Conservation (phyloP, 352 stramenopile species). For the Phytophthora constricta region DNA sequence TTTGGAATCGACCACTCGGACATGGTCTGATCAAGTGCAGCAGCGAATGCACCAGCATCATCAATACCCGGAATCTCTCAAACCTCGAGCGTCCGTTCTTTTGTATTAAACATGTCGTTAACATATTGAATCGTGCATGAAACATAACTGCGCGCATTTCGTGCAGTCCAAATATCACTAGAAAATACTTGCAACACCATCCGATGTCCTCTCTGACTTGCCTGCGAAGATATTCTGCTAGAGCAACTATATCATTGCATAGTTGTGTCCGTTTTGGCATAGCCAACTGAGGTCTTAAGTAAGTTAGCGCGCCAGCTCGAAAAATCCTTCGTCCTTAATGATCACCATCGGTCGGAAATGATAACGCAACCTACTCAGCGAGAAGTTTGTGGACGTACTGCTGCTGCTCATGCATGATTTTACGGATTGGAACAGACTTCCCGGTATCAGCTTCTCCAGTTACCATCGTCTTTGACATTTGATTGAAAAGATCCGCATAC, state of each 20-base stretch:
- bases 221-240: constrained; percentile 5
- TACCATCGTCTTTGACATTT: too few species aligned
- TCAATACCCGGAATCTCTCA: constrained; percentile 14
- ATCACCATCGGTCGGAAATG: constrained; percentile 21
- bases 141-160: constrained; percentile 18
- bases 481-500: too few species aligned
- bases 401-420: constrained; percentile 4
- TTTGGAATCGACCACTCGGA: neutral
- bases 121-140: constrained; percentile 21
- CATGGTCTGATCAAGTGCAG: constrained; percentile 6
- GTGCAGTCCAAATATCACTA: constrained; percentile 18
- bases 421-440: neutral
- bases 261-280: constrained; percentile 12
- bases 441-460: neutral
- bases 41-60: constrained; percentile 1
- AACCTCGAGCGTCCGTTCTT: constrained; percentile 16
- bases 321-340: constrained; percentile 16
- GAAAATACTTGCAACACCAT: constrained; percentile 3
- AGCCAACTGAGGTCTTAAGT: constrained; percentile 1
- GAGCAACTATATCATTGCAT: constrained; percentile 4
- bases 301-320: constrained; percentile 15
- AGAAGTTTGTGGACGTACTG: constrained; percentile 5
- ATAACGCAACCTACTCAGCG: constrained; percentile 4
- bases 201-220: constrained; percentile 5
- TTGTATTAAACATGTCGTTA: neutral